Evolutionary conservation across 1,139 yeast species (phyloP), one percentile per base, ranked within the genome.

Genomic region (Ogataea hybrid): DNA sequence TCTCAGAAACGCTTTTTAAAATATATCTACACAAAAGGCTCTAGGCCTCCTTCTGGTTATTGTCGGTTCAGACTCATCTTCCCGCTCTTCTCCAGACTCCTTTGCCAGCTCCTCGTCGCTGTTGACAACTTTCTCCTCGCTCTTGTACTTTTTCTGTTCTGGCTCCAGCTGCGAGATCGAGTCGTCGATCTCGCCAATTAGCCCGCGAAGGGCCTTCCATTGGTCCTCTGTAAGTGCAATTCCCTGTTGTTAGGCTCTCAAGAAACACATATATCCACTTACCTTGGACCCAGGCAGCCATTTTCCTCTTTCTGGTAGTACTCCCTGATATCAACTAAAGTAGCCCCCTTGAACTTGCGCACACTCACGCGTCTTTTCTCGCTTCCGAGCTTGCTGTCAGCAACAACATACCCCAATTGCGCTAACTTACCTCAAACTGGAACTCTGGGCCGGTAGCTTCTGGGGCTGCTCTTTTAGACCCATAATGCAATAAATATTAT

Each of bases 251-350:
- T 42, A 50, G 50, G 35, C 12, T 6, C n/a, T 25, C 9, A 14
- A 11, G 4, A 11, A 12, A 11, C 27, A 12, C 27, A 11, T 25
- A 6, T 20, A 3, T 6, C 21, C 21, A 20, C 33, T 28, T 25
- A 66, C 73, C 54, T 88, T 88, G 57, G 80, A 81, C 0, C 95
- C 95, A 0, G 96, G 97, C 49, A 69, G 71, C 64, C 77, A 69
- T 46, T 77, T 82, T 3, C 73, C 39, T 77, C 74, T 53, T 81
- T 88, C 44, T 72, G 63, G 63, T 85, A 88, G 65, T 70, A 87
- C 61, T 89, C 96, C 43, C 96, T 73, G 43, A 88, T 85, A 55
- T 88, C 96, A 11, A 89, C 77, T 51, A 87, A 65, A 37, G 74
- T 77, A 47, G 69, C 67, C 41, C 79, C 79, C 41, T 84, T 80